Conservation (phyloP, 2,329 filamentous ascomycete species). For the Ceratocystiopsis brevicomis region DNA sequence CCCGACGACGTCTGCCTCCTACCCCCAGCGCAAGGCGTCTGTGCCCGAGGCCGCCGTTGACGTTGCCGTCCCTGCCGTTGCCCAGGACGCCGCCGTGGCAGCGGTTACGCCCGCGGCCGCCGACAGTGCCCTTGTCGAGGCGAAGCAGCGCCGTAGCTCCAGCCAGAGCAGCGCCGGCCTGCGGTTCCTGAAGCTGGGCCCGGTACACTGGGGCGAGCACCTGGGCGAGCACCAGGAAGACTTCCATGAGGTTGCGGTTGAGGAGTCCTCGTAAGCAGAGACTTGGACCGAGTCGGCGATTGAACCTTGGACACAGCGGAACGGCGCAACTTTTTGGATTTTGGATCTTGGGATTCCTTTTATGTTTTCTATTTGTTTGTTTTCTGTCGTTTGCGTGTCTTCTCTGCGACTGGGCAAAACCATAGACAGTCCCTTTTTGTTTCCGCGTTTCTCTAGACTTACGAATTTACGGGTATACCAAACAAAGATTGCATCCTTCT, state of each 20-base stretch:
- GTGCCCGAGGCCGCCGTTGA: constrained; percentile 8
- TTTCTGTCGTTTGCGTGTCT: not conserved
- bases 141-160: constrained; percentile 29
- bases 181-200: constrained; percentile 43
- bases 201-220: constrained; percentile 45
- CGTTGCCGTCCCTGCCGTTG: constrained; percentile 11
- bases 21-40: constrained; percentile 23
- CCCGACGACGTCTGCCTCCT: constrained; percentile 37
- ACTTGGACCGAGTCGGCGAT: too few relatives aligned
- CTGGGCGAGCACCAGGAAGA: constrained; percentile 36
- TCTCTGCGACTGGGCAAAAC: not conserved
- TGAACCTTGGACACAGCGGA: not conserved
- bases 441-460: not conserved
- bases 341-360: not conserved
- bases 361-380: not conserved
- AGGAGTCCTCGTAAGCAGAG: constrained; percentile 11
- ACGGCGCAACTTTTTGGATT: not conserved
- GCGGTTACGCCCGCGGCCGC: constrained; percentile 10
- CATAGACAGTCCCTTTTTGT: not conserved
- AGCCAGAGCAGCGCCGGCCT: constrained; percentile 30
- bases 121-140: constrained; percentile 12
- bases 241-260: constrained; percentile 29
- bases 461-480: constrained; percentile 2
- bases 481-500: too few relatives aligned
- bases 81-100: constrained; percentile 1